Conservation (phyloP, 23 red algal species). For the Cyanidium caldarium region DNA sequence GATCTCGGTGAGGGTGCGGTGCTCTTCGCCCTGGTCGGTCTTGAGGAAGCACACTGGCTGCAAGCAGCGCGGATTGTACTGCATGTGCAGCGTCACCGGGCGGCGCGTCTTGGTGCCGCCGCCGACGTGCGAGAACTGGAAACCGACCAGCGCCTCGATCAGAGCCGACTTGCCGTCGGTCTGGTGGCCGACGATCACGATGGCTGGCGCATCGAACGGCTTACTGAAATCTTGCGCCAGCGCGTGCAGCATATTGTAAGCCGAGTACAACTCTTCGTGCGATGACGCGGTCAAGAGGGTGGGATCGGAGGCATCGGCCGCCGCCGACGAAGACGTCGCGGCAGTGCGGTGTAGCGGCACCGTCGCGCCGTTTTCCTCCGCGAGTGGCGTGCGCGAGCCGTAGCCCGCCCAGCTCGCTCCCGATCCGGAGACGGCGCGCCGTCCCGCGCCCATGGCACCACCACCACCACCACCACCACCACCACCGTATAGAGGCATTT, state of each 20-base stretch:
- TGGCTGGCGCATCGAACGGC: neutral
- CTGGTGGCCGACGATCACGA: neutral
- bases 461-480: neutral
- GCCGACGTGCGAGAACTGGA: constrained; percentile 7
- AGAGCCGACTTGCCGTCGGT: neutral
- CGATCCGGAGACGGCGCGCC: neutral
- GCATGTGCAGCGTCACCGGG: constrained; percentile 4
- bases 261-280: constrained; percentile 3
- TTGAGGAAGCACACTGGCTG: neutral
- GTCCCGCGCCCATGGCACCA: neutral
- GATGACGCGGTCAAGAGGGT: neutral
- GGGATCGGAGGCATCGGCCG: neutral
- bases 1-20: neutral
- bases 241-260: constrained; percentile 2
- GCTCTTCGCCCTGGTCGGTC: neutral
- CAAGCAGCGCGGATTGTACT: constrained; percentile 3
- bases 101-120: constrained; percentile 1
- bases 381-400: neutral
- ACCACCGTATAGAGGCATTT: no score
- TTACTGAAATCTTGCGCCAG: constrained; percentile 5
- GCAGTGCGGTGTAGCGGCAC: neutral
- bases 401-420: neutral
- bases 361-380: neutral
- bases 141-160: constrained; percentile 2
- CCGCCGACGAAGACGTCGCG: no score